phyloP scores from a whole-genome alignment of 768 basidiomycete species.

The Boletus huronensis region DNA sequence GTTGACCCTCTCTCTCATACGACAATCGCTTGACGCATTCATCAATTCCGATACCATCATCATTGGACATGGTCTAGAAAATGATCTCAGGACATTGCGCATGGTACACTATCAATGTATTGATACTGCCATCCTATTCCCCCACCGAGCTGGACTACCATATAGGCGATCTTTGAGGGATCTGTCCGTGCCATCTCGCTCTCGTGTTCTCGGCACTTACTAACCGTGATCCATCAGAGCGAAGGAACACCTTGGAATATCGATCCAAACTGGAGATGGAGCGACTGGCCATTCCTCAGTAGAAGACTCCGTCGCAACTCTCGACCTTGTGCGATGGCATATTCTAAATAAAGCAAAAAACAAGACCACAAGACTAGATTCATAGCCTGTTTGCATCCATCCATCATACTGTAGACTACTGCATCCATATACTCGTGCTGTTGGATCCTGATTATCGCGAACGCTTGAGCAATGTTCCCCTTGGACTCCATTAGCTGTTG shows the following conservation, averaged over 20 bases:
- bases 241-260: conserved; percentile 73
- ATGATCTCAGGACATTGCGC: conserved; percentile 88
- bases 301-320: conserved; percentile 85
- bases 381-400: conserved; percentile 8
- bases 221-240: conserved; percentile 44
- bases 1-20: conserved; percentile 62
- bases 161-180: conserved; percentile 79
- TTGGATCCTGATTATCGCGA: neutral
- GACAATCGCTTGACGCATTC: conserved; percentile 63
- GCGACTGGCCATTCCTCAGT: conserved; percentile 82
- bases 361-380: conserved; percentile 13
- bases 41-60: conserved; percentile 82
- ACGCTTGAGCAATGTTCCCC: neutral
- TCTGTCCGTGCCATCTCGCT: conserved; percentile 48
- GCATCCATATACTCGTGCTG: neutral
- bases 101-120: conserved; percentile 82
- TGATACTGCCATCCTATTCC: conserved; percentile 86
- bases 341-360: conserved; percentile 56
- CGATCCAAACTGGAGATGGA: conserved; percentile 78
- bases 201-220: neutral
- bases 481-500: neutral
- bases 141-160: conserved; percentile 72
- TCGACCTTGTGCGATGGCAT: conserved; percentile 85
- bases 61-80: conserved; percentile 89
- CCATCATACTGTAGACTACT: neutral